These are phyloP conservation scores for Tetragonia tetragonoides DNA, from an alignment of 148 eudicot species.

Conservation along the genomic window DNA sequence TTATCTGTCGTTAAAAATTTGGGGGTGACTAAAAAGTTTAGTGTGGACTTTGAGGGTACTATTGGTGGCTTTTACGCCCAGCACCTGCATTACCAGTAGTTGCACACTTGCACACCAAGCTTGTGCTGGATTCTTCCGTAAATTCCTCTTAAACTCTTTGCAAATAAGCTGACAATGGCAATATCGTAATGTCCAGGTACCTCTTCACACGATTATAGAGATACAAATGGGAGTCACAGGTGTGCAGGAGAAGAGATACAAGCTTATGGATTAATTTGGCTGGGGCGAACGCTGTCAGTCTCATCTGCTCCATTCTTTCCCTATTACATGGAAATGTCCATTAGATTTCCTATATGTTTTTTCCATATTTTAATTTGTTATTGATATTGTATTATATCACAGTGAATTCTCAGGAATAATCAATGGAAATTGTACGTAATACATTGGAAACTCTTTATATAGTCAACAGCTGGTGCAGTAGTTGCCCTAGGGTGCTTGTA, in stretches of 20 bases:
- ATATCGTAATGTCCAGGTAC: conserved; percentile 52
- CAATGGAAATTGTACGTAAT: no score
- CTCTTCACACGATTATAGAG: conserved; percentile 98
- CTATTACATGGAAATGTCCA: neutral
- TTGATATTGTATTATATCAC: conserved; percentile 3
- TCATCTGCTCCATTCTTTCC: neutral
- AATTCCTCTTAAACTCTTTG: neutral
- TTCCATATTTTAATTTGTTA: neutral
- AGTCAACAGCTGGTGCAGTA: no score
- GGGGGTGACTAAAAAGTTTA: no score
- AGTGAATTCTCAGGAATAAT: neutral
- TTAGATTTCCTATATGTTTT: neutral
- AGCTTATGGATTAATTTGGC: conserved; percentile 69
- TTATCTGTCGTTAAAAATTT: no score
- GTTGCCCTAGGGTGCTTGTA: no score
- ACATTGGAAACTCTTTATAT: no score
- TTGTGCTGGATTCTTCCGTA: neutral
- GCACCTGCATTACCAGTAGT: no score
- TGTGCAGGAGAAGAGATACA: conserved; percentile 97
- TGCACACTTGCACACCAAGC: no score
- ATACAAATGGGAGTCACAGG: conserved; percentile 99
- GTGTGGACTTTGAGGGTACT: no score
- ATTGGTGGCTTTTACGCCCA: no score
- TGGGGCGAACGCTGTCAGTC: neutral
- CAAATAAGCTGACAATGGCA: conserved; percentile 5